These are phyloP conservation scores for Raffaelea ambrosiae DNA, from an alignment of 2,329 filamentous ascomycete genomes.

Conservation along the genomic window DNA sequence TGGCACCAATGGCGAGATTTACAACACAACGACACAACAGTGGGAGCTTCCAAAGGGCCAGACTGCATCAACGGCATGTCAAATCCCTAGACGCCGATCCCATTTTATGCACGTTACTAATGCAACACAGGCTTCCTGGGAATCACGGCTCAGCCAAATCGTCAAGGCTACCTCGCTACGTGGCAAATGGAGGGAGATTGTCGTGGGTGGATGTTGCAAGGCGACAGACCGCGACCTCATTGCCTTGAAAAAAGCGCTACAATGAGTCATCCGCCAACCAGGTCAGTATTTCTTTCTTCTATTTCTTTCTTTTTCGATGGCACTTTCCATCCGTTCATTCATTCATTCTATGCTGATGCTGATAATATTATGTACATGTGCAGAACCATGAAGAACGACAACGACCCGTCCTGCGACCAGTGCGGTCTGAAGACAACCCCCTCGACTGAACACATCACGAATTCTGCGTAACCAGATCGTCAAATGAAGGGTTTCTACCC, in stretches of 20 bases:
- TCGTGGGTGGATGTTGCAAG: conserved; percentile 48
- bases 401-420: no score
- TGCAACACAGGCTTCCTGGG: conserved; percentile 31
- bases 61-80: conserved; percentile 15
- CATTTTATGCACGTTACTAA: neutral
- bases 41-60: conserved; percentile 41
- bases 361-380: neutral
- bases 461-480: conserved; percentile 5
- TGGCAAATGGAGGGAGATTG: conserved; percentile 33
- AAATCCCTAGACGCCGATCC: neutral
- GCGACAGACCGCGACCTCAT: conserved; percentile 24
- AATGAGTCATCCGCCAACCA: neutral
- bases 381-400: no score
- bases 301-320: neutral
- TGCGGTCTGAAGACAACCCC: no score
- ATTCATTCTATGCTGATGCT: neutral
- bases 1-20: conserved; percentile 59
- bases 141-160: conserved; percentile 31
- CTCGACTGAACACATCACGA: no score
- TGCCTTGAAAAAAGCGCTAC: neutral
- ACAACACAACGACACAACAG: conserved; percentile 52
- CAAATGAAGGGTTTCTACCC: conserved; percentile 16
- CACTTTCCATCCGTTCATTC: neutral
- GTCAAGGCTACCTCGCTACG: conserved; percentile 27
- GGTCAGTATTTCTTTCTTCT: neutral